Conservation (phyloP, 1,284 basidiomycete genomes). For the Anthracocystis setariae region DNA sequence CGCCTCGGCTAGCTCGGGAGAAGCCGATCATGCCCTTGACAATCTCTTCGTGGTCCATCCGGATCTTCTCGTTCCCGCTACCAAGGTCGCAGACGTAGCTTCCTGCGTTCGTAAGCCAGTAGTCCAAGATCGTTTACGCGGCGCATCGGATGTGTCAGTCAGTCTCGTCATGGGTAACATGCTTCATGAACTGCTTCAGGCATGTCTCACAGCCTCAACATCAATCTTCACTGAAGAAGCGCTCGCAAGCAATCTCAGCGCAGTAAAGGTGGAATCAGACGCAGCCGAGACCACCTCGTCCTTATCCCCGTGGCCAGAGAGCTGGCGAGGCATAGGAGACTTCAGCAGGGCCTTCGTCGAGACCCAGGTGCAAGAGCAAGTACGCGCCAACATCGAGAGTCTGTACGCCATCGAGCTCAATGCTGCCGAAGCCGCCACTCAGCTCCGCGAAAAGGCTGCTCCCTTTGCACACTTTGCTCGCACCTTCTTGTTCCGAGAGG, state of each 20-base stretch:
- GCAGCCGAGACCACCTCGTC: not conserved
- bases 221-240: not conserved
- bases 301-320: constrained; percentile 40
- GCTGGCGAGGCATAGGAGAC: constrained; percentile 57
- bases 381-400: constrained; percentile 46
- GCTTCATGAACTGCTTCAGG: constrained; percentile 63
- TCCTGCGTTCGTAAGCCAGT: constrained; percentile 62
- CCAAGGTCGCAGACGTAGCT: constrained; percentile 57
- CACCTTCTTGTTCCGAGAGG: constrained; percentile 43
- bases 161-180: constrained; percentile 62
- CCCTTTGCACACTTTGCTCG: constrained; percentile 58
- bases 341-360: constrained; percentile 56
- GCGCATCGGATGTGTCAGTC: constrained; percentile 44
- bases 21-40: constrained; percentile 27
- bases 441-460: constrained; percentile 43
- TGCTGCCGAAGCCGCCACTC: constrained; percentile 29
- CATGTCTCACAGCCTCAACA: constrained; percentile 55
- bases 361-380: constrained; percentile 47
- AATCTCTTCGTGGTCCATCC: constrained; percentile 65
- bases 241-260: not conserved
- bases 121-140: constrained; percentile 55
- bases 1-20: not conserved
- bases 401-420: constrained; percentile 50
- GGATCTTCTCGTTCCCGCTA: constrained; percentile 60
- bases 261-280: not conserved